Percentiles rank a stretch among this genome's conserved stretches.
Evolutionary conservation across 2,329 filamentous ascomycete species (phyloP).

Genomic region (Myriosclerotinia curreyana): DNA sequence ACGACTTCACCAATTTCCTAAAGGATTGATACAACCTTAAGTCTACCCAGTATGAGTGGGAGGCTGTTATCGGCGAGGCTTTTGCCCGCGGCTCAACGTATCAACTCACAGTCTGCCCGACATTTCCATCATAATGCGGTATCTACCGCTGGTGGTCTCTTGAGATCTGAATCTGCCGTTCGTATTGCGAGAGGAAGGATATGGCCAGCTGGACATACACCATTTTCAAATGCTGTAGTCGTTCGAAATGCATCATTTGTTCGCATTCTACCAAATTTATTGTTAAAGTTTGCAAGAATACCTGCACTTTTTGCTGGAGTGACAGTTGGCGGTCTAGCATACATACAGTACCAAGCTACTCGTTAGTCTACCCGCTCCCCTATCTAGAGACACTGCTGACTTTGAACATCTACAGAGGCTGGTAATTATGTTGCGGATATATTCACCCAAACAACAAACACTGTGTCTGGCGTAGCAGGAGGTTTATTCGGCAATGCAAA

Average conservation of each 20-base stretch:
- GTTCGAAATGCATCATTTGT: slow-evolving; percentile 63
- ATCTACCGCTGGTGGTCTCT: slow-evolving; percentile 64
- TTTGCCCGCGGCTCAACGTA: slow-evolving; percentile 62
- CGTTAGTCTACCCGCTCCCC: slow-evolving; percentile 51
- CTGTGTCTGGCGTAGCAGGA: slow-evolving; percentile 65
- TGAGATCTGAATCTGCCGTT: slow-evolving; percentile 62
- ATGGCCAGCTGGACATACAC: slow-evolving; percentile 74
- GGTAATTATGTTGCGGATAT: slow-evolving; percentile 75
- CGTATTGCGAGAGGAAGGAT: slow-evolving; percentile 60
- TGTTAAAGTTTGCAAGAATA: slow-evolving; percentile 83
- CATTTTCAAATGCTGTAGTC: slow-evolving; percentile 75
- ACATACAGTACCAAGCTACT: slow-evolving; percentile 92
- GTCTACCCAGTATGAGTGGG: slow-evolving; percentile 38
- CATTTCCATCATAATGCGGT: slow-evolving; percentile 57
- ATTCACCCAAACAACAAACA: slow-evolving; percentile 69
- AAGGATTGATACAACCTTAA: slow-evolving; percentile 24
- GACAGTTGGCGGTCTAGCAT: slow-evolving; percentile 81
- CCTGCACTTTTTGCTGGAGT: slow-evolving; percentile 90
- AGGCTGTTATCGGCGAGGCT: slow-evolving; percentile 72
- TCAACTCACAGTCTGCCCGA: slow-evolving; percentile 53
- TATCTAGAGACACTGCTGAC: not conserved
- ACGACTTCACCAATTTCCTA: slow-evolving; percentile 12
- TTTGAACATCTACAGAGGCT: slow-evolving; percentile 51
- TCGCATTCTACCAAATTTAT: slow-evolving; percentile 74
- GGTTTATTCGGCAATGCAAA: slow-evolving; percentile 68